Base-by-base conservation (phyloP, 2,329 filamentous ascomycete species). In the Trichoderma afroharzianum region DNA sequence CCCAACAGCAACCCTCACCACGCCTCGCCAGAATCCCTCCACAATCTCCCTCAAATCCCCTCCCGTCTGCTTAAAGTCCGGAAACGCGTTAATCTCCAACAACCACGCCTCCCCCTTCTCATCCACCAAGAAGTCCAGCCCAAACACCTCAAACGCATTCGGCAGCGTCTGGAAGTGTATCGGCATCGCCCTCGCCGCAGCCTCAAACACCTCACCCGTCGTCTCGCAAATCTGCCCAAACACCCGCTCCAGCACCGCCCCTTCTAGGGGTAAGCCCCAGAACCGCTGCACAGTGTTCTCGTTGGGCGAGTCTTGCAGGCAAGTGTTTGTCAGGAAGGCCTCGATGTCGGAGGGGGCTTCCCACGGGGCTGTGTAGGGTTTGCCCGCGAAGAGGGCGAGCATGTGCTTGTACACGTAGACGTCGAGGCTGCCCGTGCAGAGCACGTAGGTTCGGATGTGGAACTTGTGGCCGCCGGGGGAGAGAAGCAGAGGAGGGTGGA, bases 11-110 rank as follows among this genome's bases (percentile, higher is more conserved):
- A 87, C 83, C 70, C 89, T 85, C 55, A 97, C 85, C 26, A 93
- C 91, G 12, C 89, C 92, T 76, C 89, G 86, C 86, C 97, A 96
- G 75, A 99, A 85, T 8, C 90, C 92, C 24, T 85, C 88, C 28
- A 99, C 91, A 53, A 98, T 81, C 0, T 83, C 88, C 78, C 87
- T 89, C 74, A 97, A 81, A 71, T 92, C 91, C 0, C 93, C 94
- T 9, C 96, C 96, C 18, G 94, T 97, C 88, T 98, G 95, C 78
- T 88, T 90, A 79, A 98, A 98, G 83, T 99, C 96, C 11, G 96
- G 96, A 82, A 97, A 99, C 0, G 95, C 93, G 83, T 99, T 99
- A 36, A 97, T 88, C 83, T 99, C 96, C 71, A 99, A 83, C 77
- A 99, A 80, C 90, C 91, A 98, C 4, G 90, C 88, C 4, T 78